Base-by-base conservation (phyloP, 1,284 basidiomycete species). In the Meira nashicola region DNA sequence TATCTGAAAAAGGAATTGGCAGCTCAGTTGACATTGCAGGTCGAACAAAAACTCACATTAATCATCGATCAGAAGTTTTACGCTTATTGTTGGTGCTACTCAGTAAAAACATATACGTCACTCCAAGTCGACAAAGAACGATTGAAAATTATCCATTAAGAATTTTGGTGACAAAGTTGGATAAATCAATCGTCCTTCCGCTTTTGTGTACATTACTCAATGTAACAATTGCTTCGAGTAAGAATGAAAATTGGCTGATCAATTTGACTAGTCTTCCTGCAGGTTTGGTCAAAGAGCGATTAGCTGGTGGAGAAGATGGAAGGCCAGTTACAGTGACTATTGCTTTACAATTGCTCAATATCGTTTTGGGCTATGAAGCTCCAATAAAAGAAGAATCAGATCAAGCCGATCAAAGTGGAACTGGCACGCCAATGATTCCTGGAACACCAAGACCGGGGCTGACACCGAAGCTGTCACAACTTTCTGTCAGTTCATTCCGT, bases 1-100 rank as follows among this genome's bases (percentile, higher is more conserved):
- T 77, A 58, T 77, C 74, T 73, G 67, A 72, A 43, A 64, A 73
- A 10, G 76, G 76, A 17, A 71, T 77, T 7, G 76, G 76, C 1
- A 66, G 66, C 54, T 70, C 73, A 0, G 59, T 74, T 41, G 67
- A 76, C 19, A 55, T 77, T 1, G 50, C 58, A 5, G 62, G 60
- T 19, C 70, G 68, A 1, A 67, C 64, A 0, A 56, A 60, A 15
- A 48, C 52, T 44, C 75, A 76, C 47, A 55, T 68, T 11, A 61
- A 68, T 1, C 65, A 71, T 41, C 71, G 74, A 7, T 63, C 68
- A 41, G 73, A 76, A 41, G 54, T 74, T 2, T 53, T 77, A 3
- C 65, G 74, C 2, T 56, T 76, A 1, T 51, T 77, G n/a, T 63
- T 77, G 33, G 68, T 73, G 17, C 37, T 76, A 14, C 61, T 76